Evolutionary conservation across 2,329 filamentous ascomycete species (phyloP).

Genomic region (Colletotrichum phormii): DNA sequence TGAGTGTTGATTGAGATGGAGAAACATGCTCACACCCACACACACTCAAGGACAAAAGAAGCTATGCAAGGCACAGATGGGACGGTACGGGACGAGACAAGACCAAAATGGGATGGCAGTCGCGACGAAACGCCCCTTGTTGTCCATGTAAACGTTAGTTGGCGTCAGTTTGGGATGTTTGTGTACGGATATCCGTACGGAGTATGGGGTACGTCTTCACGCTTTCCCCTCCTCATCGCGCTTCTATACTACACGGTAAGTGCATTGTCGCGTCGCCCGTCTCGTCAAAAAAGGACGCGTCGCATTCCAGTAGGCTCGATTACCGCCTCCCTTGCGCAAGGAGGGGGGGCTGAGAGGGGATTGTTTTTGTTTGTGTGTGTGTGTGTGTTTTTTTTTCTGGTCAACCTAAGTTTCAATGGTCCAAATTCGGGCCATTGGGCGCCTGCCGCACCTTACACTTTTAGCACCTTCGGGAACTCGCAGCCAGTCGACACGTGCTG

Average conservation of each 20-base stretch:
- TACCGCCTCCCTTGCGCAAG: slow-evolving; percentile 3
- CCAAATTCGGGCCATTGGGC: background rate
- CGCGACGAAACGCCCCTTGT: background rate
- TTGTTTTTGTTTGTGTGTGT: background rate
- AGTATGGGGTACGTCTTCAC: background rate
- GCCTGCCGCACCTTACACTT: background rate
- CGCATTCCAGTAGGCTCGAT: background rate
- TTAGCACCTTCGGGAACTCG: background rate
- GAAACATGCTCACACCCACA: background rate
- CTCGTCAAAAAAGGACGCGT: background rate
- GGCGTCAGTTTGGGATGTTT: background rate
- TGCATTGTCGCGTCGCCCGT: background rate
- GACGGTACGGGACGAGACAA: background rate
- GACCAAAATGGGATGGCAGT: background rate
- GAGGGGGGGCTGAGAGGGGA: slow-evolving; percentile 4
- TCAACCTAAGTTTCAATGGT: background rate
- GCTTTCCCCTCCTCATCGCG: background rate
- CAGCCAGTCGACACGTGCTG: background rate
- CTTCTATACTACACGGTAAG: background rate
- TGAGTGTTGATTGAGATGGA: background rate
- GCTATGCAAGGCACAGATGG: slow-evolving; percentile 1
- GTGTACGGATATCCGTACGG: background rate
- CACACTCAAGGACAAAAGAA: background rate
- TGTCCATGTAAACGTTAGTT: background rate
- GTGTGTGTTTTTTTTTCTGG: background rate